Base-by-base conservation (phyloP, 345 rosid species). In the Camelina sativa region DNA sequence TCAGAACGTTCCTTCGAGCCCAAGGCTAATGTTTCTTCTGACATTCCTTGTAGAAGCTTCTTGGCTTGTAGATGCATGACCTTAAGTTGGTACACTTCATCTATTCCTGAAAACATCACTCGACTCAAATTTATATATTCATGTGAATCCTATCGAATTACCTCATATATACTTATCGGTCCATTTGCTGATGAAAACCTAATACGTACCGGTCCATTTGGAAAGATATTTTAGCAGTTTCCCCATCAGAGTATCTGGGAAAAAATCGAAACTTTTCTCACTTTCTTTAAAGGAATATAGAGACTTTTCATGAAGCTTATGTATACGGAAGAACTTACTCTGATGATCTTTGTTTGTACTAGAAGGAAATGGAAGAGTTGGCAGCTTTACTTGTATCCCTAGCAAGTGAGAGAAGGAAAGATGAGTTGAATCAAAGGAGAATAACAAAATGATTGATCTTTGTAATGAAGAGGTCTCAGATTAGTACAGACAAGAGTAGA, bases 321-420 rank as follows among this genome's bases (percentile, higher is more conserved):
- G 58, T 35, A 2, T 37, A 63, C 32, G 7, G 35, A 64, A 52
- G 23, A 70, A 78, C 77, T 59, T 65, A 78, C 81, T 52, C 9
- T 34, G 11, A 2, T 43, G 64, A 7, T 72, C 77, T 66, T 60
- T 72, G 11, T 72, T 34, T 50, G 77, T 34, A 43, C 35, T 64
- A 22, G 73, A 66, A 9, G 77, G 35, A 25, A 59, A 63, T 2
- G 80, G 76, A 64, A 78, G 64, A 72, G 63, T 65, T 40, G 81
- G 81, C 6, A 72, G 41, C 65, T 78, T 52, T 58, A 65, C 73
- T 41, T 78, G 63, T 65, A 78, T 50, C 63, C 73, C 81, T 78
- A 78, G 16, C 28, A 66, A 60, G 12, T 22, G 51, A 65, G 11
- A 30, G 9, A 62, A 69, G 6, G 5, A 77, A 13, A 38, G 8